Conservation (phyloP, 352 stramenopile species). For the Pythium pyrilobum region DNA sequence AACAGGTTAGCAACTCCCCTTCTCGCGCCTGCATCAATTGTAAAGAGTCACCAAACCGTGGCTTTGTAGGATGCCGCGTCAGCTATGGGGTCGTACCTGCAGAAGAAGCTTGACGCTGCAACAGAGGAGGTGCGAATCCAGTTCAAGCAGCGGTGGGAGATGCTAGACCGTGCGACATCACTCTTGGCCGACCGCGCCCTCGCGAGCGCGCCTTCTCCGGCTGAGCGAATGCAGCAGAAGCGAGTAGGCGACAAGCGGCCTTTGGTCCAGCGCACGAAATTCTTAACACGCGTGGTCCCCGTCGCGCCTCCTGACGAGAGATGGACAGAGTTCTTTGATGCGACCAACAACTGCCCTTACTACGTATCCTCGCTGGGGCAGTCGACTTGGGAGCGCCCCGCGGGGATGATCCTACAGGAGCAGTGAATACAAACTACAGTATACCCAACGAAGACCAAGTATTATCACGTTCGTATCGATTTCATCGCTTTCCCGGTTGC, state of each 20-base stretch:
- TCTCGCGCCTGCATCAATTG: background rate
- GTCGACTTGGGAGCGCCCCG: slow-evolving; percentile 23
- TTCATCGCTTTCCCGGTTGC: slow-evolving; percentile 8
- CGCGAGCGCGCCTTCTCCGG: background rate
- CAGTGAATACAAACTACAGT: too few species aligned
- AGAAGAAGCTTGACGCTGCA: slow-evolving; percentile 42
- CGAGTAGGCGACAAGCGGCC: background rate
- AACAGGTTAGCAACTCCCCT: slow-evolving; percentile 22
- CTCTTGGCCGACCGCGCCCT: slow-evolving; percentile 14
- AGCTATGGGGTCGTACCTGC: slow-evolving; percentile 22
- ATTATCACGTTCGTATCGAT: too few species aligned
- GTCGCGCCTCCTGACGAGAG: slow-evolving; percentile 3
- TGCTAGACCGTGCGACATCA: slow-evolving; percentile 16
- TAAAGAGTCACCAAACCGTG: background rate
- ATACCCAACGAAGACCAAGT: too few species aligned
- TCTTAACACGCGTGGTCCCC: slow-evolving; percentile 7
- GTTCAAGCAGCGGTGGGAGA: slow-evolving; percentile 34
- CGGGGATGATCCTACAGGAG: background rate
- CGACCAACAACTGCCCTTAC: slow-evolving; percentile 15
- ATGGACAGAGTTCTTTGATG: slow-evolving; percentile 30
- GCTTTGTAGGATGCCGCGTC: background rate
- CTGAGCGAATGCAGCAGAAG: background rate
- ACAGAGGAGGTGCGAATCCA: slow-evolving; percentile 25
- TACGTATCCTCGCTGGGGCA: slow-evolving; percentile 27
- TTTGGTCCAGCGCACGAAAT: background rate